Percentiles rank a stretch among this genome's conserved stretches.
These are phyloP conservation scores for Phlyctochytrium arcticum DNA, from an alignment of 192 early-diverging fungal species.

Conservation along the genomic window DNA sequence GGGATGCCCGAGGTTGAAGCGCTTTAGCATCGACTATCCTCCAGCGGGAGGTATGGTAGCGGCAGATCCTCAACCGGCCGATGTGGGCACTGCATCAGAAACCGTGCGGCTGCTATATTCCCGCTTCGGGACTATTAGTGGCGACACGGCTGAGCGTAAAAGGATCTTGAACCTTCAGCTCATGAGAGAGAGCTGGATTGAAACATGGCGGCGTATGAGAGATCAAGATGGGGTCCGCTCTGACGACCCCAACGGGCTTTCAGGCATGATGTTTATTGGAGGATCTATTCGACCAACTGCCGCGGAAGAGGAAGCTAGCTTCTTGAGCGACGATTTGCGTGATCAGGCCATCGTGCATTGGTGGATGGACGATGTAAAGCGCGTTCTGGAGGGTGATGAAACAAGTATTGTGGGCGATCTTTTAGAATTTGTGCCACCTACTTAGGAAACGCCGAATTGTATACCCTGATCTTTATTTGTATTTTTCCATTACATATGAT, in stretches of 20 bases:
- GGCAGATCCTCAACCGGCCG: constrained; percentile 8
- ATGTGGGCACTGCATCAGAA: constrained; percentile 19
- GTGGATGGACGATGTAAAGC: constrained; percentile 7
- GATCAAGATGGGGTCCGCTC: not conserved
- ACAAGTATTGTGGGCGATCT: not conserved
- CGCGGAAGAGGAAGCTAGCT: not conserved
- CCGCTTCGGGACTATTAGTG: constrained; percentile 6
- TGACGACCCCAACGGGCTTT: not conserved
- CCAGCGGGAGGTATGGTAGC: constrained; percentile 13
- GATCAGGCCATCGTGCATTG: not conserved
- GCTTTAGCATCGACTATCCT: constrained; percentile 21
- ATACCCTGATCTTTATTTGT: too few relatives aligned
- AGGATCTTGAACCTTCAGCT: constrained; percentile 6
- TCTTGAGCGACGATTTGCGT: constrained; percentile 8
- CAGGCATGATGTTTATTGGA: not conserved
- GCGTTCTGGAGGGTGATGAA: constrained; percentile 14
- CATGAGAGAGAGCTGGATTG: constrained; percentile 11
- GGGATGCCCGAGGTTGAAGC: constrained; percentile 9
- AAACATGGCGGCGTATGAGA: not conserved
- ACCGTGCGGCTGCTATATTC: constrained; percentile 18
- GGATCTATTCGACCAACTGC: too few relatives aligned
- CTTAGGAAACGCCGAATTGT: too few relatives aligned
- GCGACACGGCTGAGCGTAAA: constrained; percentile 13
- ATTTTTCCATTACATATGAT: too few relatives aligned
- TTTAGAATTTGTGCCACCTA: not conserved